Base-by-base conservation (phyloP, 306 rosid species). In the Rosa persica region DNA sequence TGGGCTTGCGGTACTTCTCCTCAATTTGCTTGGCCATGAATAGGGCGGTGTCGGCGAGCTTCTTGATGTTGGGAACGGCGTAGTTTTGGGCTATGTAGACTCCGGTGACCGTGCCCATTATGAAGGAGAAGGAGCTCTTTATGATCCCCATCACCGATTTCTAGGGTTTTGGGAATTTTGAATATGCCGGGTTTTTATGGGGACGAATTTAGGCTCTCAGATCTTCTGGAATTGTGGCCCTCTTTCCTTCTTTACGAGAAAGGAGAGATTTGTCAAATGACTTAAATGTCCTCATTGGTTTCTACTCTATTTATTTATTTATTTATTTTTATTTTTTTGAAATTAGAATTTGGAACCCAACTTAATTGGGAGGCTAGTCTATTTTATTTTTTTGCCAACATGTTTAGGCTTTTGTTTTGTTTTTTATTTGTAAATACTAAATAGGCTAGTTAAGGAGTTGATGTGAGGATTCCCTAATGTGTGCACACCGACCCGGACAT, bases 81-180 rank as follows among this genome's bases (percentile, higher is more conserved):
- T 92, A 92, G 83, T 88, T 92, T 77, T 90, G 97, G 60, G 95
- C 95, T 69, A 90, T 36, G 83, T 92, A 92, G 23, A 92, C 74
- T 48, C 97, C 97, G 36, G 76, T 44, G 34, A 83, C 82, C 20
- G 88, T 83, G 51, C 97, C 97, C 38, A 84, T 12, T 38, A 93
- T 80, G 82, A 93, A 91, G 54, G 96, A 85, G 84, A 93, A 90
- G 83, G 87, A 79, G 76, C 97, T 87, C 83, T 74, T 88, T 15
- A 93, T 88, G 78, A 93, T 91, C 68, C 98, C 98, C 98, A 93
- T 92, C 27, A 5, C 58, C 70, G 71, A 78, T 55, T 48, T 39
- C 43, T 22, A 64, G 75, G 64, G 64, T 22, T 57, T 74, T 23
- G 36, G 81, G 79, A 67, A 8, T 76, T 57, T 48, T 70, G 70